Conservation (phyloP, 345 rosid genomes). For the Arabis alpina region DNA sequence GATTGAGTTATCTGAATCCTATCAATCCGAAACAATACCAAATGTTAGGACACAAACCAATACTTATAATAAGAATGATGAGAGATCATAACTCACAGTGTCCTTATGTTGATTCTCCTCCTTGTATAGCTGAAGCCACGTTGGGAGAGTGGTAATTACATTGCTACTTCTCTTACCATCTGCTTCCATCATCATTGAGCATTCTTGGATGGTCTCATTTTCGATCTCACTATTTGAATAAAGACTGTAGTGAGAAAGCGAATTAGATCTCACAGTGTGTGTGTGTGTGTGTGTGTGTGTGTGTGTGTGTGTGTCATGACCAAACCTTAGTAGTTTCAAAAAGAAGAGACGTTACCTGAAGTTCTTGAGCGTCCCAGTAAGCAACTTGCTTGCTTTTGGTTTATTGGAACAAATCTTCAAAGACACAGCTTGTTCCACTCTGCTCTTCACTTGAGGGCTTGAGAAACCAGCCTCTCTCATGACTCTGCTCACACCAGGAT, state of each 20-base stretch:
- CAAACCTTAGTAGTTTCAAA: constrained; percentile 1
- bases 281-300: neutral
- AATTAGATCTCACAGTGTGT: constrained; percentile 38
- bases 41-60: constrained; percentile 4
- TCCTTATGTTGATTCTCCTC: constrained; percentile 50
- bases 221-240: constrained; percentile 16
- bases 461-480: constrained; percentile 97
- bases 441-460: constrained; percentile 76
- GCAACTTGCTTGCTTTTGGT: constrained; percentile 44
- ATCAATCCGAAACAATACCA: constrained; percentile 5
- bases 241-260: neutral
- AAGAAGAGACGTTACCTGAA: constrained; percentile 32
- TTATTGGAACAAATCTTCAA: constrained; percentile 55
- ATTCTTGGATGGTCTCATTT: constrained; percentile 10
- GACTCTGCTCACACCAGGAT: constrained; percentile 94
- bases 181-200: constrained; percentile 8
- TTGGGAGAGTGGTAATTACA: constrained; percentile 55
- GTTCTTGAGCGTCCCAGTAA: constrained; percentile 27
- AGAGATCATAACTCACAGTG: constrained; percentile 28
- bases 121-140: constrained; percentile 74
- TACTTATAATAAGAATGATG: neutral
- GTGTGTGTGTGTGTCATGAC: constrained; percentile 6
- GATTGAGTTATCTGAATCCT: constrained; percentile 53
- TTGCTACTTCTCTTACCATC: constrained; percentile 46
- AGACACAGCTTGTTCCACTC: constrained; percentile 70